Conservation (phyloP, 768 basidiomycete species). For the Crassisporium funariophilum region DNA sequence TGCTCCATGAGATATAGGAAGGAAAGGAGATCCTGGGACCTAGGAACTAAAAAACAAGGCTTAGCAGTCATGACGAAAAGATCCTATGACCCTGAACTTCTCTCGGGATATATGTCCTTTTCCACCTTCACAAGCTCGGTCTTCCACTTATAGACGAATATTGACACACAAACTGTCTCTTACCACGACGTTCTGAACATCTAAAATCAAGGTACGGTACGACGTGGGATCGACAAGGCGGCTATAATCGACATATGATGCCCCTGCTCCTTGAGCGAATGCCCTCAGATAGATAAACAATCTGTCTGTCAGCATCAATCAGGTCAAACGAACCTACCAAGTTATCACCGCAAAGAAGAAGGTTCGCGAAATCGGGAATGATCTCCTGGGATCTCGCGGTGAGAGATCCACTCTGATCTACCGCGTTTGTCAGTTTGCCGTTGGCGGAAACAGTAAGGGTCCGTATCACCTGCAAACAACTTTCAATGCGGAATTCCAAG, state of each 20-base stretch:
- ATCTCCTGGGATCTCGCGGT: conserved; percentile 17
- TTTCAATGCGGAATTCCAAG: conserved; percentile 4
- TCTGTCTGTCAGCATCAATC: conserved; percentile 17
- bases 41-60: conserved; percentile 2
- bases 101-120: conserved; percentile 13
- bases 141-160: conserved; percentile 16
- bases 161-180: conserved; percentile 18
- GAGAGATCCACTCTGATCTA: conserved; percentile 9
- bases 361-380: conserved; percentile 15
- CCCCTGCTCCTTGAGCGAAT: conserved; percentile 14
- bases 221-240: conserved; percentile 33
- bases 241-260: conserved; percentile 17
- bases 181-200: conserved; percentile 11
- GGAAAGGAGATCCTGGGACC: too few species aligned
- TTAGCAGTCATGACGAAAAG: conserved; percentile 11
- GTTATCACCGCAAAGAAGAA: conserved; percentile 18
- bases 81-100: conserved; percentile 15
- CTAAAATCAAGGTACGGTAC: conserved; percentile 23
- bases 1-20: too few species aligned
- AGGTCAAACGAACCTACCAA: conserved; percentile 14
- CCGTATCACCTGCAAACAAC: conserved; percentile 14
- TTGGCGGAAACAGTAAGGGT: conserved; percentile 20
- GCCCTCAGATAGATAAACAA: conserved; percentile 5
- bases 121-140: conserved; percentile 14
- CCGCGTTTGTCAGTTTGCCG: conserved; percentile 19